Percentiles rank a stretch among this genome's conserved stretches.
These are phyloP conservation scores for Diaporthe sp. DNA, from an alignment of 2,329 filamentous ascomycete genomes.

Conservation along the genomic window DNA sequence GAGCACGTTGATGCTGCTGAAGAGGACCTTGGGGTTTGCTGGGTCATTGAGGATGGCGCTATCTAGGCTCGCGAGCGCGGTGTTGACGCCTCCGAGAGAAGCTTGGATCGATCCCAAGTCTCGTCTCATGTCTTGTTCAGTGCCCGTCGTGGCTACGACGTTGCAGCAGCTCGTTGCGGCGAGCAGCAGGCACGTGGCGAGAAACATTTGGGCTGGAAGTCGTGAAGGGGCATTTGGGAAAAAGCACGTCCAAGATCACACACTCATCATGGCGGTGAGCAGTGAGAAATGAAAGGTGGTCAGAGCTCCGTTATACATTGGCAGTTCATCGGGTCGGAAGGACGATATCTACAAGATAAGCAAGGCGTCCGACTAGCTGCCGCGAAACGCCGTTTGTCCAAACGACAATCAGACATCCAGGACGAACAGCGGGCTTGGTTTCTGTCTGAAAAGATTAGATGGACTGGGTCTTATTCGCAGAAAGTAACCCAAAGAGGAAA, in stretches of 20 bases:
- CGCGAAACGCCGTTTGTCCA: conserved; percentile 30
- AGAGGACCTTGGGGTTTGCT: background rate
- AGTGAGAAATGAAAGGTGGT: background rate
- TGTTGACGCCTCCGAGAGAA: conserved; percentile 11
- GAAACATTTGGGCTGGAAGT: background rate
- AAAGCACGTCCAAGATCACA: background rate
- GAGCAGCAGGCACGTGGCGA: conserved; percentile 19
- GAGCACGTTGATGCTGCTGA: conserved; percentile 1
- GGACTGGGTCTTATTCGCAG: conserved; percentile 21
- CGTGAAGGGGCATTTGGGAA: background rate
- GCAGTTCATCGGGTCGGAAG: background rate
- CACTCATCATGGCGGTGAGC: background rate
- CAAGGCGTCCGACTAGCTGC: background rate
- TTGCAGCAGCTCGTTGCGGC: background rate
- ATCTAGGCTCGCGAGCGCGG: background rate
- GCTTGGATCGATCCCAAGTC: conserved; percentile 6
- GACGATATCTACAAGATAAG: background rate
- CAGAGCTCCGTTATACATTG: background rate
- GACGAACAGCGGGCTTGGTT: conserved; percentile 24
- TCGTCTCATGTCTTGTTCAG: background rate
- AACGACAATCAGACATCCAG: conserved; percentile 27
- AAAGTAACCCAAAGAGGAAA: conserved; percentile 23
- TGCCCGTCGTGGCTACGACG: background rate
- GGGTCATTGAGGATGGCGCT: conserved; percentile 3
- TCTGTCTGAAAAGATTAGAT: conserved; percentile 18